Percentiles rank a stretch among this genome's conserved stretches.
phyloP scores from a whole-genome alignment of 1,139 yeast species.

The Hemisphaericaspora xylanilytica region DNA sequence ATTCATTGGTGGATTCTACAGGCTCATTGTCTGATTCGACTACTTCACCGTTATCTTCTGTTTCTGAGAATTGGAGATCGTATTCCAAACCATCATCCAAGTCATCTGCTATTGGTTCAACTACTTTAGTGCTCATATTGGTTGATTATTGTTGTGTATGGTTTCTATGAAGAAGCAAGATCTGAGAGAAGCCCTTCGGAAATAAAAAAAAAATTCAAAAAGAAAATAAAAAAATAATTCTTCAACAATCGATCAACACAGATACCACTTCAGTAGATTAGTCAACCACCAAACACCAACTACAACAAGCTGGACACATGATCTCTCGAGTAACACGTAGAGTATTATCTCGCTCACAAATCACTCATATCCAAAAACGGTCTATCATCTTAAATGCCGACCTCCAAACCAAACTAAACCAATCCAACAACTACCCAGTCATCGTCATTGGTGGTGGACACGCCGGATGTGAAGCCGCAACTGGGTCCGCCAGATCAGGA shows the following conservation, averaged over 20 bases:
- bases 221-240: too few species aligned
- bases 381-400: conserved; percentile 37
- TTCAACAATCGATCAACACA: too few species aligned
- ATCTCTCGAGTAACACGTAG: too few species aligned
- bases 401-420: conserved; percentile 27
- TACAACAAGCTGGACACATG: too few species aligned
- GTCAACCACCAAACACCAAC: too few species aligned
- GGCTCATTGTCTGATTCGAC: conserved; percentile 14
- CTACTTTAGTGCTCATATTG: conserved; percentile 6
- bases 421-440: conserved; percentile 56
- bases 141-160: background rate
- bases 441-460: conserved; percentile 97
- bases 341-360: too few species aligned
- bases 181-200: background rate
- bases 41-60: conserved; percentile 13
- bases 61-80: conserved; percentile 36
- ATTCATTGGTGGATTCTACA: too few species aligned
- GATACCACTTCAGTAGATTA: too few species aligned
- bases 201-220: too few species aligned
- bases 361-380: conserved; percentile 11
- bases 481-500: conserved; percentile 88
- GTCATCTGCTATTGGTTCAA: conserved; percentile 43
- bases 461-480: conserved; percentile 97
- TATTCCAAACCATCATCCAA: conserved; percentile 68
- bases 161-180: too few species aligned